Evolutionary conservation across 768 basidiomycete species (phyloP), one percentile per base, ranked within the genome.

Genomic region (Fomitopsis serialis): DNA sequence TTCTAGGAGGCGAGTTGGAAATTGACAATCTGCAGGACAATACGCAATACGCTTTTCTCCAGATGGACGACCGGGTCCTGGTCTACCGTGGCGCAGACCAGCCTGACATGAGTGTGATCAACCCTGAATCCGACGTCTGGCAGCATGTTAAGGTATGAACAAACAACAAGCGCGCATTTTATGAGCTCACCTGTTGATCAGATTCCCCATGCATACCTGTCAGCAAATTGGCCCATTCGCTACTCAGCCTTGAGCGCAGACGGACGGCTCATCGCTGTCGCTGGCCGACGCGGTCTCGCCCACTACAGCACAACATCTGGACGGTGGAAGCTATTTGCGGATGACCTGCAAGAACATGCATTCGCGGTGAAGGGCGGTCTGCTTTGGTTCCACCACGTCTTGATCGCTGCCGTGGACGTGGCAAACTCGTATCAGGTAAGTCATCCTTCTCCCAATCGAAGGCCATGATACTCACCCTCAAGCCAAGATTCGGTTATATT

Each of bases 81-180:
- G 84, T 98, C 15, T 99, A 98, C 68, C 81, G 96, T 51, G 95
- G 96, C 13, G 92, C 95, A 25, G 96, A 98, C 67, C 95, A 98
- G 66, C 95, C 96, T 5, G 95, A 98, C 66, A 88, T 97, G 86
- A 96, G 92, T 64, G 86, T 99, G 53, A 97, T 98, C 63, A 98
- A 98, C 64, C 94, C 95, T 15, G 94, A 96, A 66, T 92, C 92
- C 3, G 95, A 98, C 63, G 95, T 98, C 17, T 98, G 96, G 95
- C 93, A 98, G 61, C 89, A 90, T 70, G 88, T 98, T 68, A 96
- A 95, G 80, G 92, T 81, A 58, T 48, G 59, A 22, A 10, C 36
- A 10, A 9, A 15, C 22, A 19, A 7, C 35, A 8, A 43, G 23
- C n/a, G 13, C 45, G 42, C 7, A 23, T 15, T 4, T 8, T 34